phyloP scores from a whole-genome alignment of 345 rosid genomes.

The Melastoma malabathricum region DNA sequence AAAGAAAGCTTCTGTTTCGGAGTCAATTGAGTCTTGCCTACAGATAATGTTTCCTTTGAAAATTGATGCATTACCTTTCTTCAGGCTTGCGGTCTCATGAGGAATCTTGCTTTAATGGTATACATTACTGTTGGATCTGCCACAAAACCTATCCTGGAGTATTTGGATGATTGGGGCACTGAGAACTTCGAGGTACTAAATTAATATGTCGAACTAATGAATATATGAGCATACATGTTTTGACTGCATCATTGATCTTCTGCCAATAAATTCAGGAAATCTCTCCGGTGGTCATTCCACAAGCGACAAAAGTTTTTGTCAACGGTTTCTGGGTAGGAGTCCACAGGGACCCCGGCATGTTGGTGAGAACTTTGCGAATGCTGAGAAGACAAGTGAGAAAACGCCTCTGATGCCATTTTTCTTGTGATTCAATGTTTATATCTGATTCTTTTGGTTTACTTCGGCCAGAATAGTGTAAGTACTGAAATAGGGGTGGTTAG shows the following conservation, averaged over 20 bases:
- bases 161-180: constrained; percentile 97
- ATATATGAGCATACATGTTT: too few species aligned
- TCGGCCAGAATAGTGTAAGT: too few species aligned
- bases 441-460: too few species aligned
- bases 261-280: constrained; percentile 50
- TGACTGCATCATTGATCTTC: too few species aligned
- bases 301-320: constrained; percentile 91
- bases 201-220: constrained; percentile 1
- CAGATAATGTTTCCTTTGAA: too few species aligned
- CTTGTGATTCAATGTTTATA: too few species aligned
- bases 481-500: constrained; percentile 98
- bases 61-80: background rate
- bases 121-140: constrained; percentile 96
- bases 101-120: constrained; percentile 98
- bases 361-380: constrained; percentile 84
- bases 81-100: constrained; percentile 96
- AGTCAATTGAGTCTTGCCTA: too few species aligned
- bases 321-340: constrained; percentile 99
- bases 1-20: background rate
- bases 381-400: constrained; percentile 72
- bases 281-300: constrained; percentile 91
- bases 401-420: too few species aligned
- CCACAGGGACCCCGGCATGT: constrained; percentile 97
- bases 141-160: constrained; percentile 78
- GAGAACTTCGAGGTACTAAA: constrained; percentile 79